Percentiles rank a stretch among this genome's conserved stretches.
These are phyloP conservation scores for Umbellularia californica DNA, from an alignment of 164 flowering plant species.

Conservation along the genomic window DNA sequence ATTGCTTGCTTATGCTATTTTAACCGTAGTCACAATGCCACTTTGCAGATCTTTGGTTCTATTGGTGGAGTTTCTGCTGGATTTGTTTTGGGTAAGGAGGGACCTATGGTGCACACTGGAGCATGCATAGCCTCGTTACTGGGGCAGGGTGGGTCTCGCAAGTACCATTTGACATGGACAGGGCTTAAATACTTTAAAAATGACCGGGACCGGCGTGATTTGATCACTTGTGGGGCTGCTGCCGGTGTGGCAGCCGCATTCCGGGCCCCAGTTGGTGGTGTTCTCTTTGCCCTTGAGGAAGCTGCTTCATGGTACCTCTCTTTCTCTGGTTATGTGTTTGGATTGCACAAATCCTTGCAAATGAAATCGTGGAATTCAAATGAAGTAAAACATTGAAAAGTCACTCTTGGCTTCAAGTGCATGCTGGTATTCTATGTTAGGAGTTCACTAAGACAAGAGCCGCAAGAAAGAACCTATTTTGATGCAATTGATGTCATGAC, in stretches of 20 bases:
- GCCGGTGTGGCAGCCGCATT: conserved; percentile 98
- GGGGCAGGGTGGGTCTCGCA: conserved; percentile 92
- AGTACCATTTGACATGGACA: conserved; percentile 81
- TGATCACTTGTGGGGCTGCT: conserved; percentile 95
- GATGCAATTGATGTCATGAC: no score
- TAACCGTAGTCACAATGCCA: background rate
- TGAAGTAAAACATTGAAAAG: no score
- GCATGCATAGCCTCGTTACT: conserved; percentile 87
- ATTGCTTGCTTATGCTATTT: background rate
- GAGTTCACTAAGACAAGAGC: no score
- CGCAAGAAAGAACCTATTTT: no score
- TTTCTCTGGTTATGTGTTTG: background rate
- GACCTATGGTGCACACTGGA: conserved; percentile 99
- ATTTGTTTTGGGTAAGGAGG: conserved; percentile 92
- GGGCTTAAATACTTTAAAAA: conserved; percentile 90
- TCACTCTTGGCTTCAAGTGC: no score
- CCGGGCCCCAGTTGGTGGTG: conserved; percentile 97
- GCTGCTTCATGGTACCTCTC: conserved; percentile 77
- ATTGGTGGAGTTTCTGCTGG: conserved; percentile 80
- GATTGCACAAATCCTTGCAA: no score
- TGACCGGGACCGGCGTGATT: conserved; percentile 85
- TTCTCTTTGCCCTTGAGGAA: conserved; percentile 92
- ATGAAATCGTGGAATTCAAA: no score
- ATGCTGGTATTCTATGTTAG: no score
- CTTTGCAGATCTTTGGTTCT: conserved; percentile 75